Evolutionary conservation across 129 eudicot genomes (phyloP), one percentile per base, ranked within the genome.

Genomic region (Saussurea involucrata): DNA sequence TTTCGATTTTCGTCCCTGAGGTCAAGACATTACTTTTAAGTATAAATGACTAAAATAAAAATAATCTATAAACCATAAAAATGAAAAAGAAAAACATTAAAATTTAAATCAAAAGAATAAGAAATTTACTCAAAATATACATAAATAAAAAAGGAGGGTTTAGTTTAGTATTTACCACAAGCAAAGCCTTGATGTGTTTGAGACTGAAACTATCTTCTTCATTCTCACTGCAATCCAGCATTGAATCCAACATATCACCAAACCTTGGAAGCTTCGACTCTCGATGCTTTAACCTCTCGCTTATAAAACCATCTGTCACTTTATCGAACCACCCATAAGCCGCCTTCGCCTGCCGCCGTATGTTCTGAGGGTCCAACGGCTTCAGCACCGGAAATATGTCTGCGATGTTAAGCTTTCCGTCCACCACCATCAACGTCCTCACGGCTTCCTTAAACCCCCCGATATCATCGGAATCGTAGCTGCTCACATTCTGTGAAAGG

Each of bases 301-400:
- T 68, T 24, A 87, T 75, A 32, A 74, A 71, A 3, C 76, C 73
- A 18, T 78, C 49, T 1, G 76, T 42, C 66, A 78, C 34, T 22
- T 34, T 60, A 37, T 82, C 88, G 6, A 87, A 44, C 63, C 83
- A 63, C 22, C 65, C 77, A 55, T 84, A 84, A 1, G 76, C 82
- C 10, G 37, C 78, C 71, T 60, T 84, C 2, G 87, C 80, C 40
- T 65, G 60, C 12, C 78, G 60, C 75, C 87, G 78, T 40, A 85
- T 76, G 2, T 88, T 85, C 34, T 85, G 92, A 3, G 78, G 87
- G 28, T 90, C 96, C 33, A 83, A 79, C 10, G 68, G 66, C 44
- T 71, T 90, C 32, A 87, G n/a, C 29, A 76, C 40, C 17, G 88
- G 88, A 66, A 87, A 85, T 10, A 66, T 83, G 55, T 90, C 96